phyloP scores from a whole-genome alignment of 2,329 filamentous ascomycete genomes.

The Fusarium ambrosium region DNA sequence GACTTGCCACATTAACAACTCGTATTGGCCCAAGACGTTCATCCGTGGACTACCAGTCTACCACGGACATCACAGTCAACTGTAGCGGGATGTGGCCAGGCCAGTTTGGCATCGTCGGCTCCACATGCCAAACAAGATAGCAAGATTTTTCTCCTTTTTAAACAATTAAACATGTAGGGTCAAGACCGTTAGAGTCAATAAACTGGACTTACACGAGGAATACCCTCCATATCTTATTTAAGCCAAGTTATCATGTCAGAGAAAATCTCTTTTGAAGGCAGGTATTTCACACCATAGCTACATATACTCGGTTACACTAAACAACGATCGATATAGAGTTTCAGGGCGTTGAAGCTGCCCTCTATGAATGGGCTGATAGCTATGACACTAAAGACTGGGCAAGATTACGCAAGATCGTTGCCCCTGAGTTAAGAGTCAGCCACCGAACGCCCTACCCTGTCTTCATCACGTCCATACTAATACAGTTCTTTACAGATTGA shows the following conservation, averaged over 20 bases:
- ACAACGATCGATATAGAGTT: not conserved
- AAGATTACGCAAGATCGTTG: constrained; percentile 3
- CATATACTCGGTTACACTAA: not conserved
- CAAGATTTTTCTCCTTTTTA: not conserved
- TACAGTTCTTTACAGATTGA: not conserved
- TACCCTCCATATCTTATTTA: not conserved
- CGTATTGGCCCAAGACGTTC: not conserved
- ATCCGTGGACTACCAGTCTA: not conserved
- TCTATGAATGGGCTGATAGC: constrained; percentile 10
- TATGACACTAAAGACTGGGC: constrained; percentile 19
- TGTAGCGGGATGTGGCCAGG: not conserved
- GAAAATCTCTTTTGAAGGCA: not conserved
- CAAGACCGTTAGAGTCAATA: not conserved
- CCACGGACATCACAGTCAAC: not conserved
- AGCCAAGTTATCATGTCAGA: not conserved
- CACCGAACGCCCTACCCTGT: not conserved
- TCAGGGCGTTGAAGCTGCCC: not conserved
- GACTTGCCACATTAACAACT: not conserved
- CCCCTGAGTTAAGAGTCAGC: not conserved
- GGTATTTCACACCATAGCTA: not conserved
- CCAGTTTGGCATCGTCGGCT: not conserved
- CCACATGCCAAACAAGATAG: not conserved
- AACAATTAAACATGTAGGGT: not conserved
- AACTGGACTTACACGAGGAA: too few relatives aligned
- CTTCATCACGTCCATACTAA: not conserved